A percentile compares a stretch with the other conserved stretches of the same genome.
These are phyloP conservation scores for Citrus trifoliata DNA, from an alignment of 345 rosid genomes.

Conservation along the genomic window DNA sequence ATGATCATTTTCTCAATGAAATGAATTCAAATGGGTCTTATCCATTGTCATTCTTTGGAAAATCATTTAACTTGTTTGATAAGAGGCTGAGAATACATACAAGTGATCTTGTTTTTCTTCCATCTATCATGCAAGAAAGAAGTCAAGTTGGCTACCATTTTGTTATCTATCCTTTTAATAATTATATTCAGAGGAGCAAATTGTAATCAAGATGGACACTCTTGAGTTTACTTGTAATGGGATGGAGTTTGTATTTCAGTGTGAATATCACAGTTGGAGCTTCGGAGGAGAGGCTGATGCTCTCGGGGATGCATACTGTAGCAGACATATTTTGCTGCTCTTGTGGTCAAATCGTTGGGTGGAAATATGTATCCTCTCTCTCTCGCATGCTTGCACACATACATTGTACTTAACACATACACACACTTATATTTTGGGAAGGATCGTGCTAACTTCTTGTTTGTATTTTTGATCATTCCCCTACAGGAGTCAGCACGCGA, in stretches of 20 bases:
- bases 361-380: slow-evolving; percentile 72
- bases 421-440: not conserved
- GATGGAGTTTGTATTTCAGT: slow-evolving; percentile 36
- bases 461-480: slow-evolving; percentile 1
- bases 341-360: slow-evolving; percentile 86
- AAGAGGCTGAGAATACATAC: not conserved
- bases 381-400: not conserved
- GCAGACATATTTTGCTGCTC: slow-evolving; percentile 86
- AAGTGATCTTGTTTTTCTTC: not conserved
- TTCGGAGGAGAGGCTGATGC: slow-evolving; percentile 72
- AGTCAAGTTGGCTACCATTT: not conserved
- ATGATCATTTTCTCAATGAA: not conserved
- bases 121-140: not conserved
- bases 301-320: slow-evolving; percentile 79
- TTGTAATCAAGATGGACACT: not conserved
- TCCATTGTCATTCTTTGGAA: not conserved
- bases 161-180: not conserved
- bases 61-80: not conserved
- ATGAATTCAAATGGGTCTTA: not conserved
- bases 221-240: not conserved
- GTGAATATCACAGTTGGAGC: slow-evolving; percentile 69
- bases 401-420: no score
- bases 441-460: not conserved
- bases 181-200: not conserved
- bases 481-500: slow-evolving; percentile 71